Evolutionary conservation across 2,329 filamentous ascomycete genomes (phyloP), one percentile per base, ranked within the genome.

Genomic region (Calonectria henricotiae): DNA sequence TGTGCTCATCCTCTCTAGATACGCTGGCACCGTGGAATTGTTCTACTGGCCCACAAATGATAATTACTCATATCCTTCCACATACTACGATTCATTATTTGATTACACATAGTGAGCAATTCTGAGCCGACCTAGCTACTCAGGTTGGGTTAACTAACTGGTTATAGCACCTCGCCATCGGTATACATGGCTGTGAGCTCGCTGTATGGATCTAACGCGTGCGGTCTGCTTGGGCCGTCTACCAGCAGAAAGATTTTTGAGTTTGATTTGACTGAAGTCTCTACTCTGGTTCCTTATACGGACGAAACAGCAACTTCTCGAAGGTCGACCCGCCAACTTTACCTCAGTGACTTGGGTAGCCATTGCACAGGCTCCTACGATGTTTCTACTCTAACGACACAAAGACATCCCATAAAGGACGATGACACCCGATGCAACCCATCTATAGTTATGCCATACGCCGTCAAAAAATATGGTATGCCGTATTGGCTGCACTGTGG

Each of bases 401-500:
- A 43, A 4, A 15, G 4, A 2, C 35, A 54, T n/a, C 62, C 62
- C 23, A 17, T 32, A 15, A 55, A 65, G 4, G 35, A 32, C n/a
- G 47, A 55, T 11, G 62, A 65, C n/a, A 55, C 62, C 5, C 23
- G 62, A 35, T 65, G 62, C 25, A 65, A 65, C 47, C 62, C 62
- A 2, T 27, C 17, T 3, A 30, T 65, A 2, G 23, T 43, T 7
- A 15, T 65, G 2, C 62, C 62, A 8, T 43, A 12, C 7, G 47
- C 4, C 2, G 4, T 65, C 3, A 65, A 65, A 9, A 11, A 20
- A 15, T 65, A 17, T 3, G 62, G 62, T 17, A 32, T 43, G 17
- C 62, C 62, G 1, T 65, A 65, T 47, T 65, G 62, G 62, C 7
- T 32, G 62, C 62, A 65, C 47, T 65, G 62, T 8, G 62, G 62